Conservation (phyloP, 2,329 filamentous ascomycete genomes). For the Aspergillus pseudoglaucus region DNA sequence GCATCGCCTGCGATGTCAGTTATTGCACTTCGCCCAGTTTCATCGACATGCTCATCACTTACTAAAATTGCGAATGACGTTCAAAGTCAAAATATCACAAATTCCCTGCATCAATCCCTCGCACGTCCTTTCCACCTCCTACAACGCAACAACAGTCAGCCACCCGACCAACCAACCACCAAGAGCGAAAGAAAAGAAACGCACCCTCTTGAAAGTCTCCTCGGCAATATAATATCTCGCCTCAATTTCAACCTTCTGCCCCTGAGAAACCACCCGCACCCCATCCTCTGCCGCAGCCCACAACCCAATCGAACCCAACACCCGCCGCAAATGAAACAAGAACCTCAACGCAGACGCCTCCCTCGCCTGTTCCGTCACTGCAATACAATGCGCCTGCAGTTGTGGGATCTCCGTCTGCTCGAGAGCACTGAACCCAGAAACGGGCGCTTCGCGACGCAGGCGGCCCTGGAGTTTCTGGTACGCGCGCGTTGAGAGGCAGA, state of each 20-base stretch:
- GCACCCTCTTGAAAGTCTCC: neutral
- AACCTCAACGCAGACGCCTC: conserved; percentile 43
- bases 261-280: neutral
- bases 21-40: neutral
- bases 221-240: neutral
- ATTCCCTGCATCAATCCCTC: neutral
- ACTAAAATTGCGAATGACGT: conserved; percentile 3
- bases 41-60: conserved; percentile 4
- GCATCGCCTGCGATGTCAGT: neutral
- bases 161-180: too few species aligned
- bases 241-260: conserved; percentile 3
- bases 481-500: conserved; percentile 57
- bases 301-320: conserved; percentile 48
- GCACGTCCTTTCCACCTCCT: too few species aligned
- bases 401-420: conserved; percentile 56
- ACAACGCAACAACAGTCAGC: too few species aligned
- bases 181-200: neutral
- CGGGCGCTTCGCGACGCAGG: conserved; percentile 46
- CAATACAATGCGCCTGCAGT: conserved; percentile 53
- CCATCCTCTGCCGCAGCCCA: conserved; percentile 34
- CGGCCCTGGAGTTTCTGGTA: conserved; percentile 58
- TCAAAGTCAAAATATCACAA: neutral
- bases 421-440: conserved; percentile 47
- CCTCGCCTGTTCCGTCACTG: conserved; percentile 48
- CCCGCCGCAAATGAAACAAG: conserved; percentile 45